Evolutionary conservation across 2,329 filamentous ascomycete species (phyloP), one percentile per base, ranked within the genome.

Genomic region (Paecilomyces niveus): DNA sequence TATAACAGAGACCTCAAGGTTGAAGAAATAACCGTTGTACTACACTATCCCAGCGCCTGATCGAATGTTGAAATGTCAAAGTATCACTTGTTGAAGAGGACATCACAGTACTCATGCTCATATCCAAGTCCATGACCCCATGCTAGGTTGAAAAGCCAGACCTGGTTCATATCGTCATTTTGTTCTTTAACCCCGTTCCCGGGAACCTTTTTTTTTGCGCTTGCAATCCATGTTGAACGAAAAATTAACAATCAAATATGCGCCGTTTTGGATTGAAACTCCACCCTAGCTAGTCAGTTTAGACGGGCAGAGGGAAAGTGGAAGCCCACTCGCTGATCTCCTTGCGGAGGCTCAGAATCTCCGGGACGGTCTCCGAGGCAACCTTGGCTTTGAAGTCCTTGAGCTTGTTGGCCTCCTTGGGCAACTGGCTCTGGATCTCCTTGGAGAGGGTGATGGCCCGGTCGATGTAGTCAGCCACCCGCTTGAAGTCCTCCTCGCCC

Each of bases 311-410:
- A 71, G 94, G 94, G 89, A 97, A 99, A 66, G 84, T 85, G 73
- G 83, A 84, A 73, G 90, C 90, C 93, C 93, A 99, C 54, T 80
- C 79, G 53, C 90, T 82, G 74, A 99, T 92, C 84, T 97, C 93
- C 81, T 91, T 89, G 81, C 87, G 89, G 74, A 96, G 83, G 67
- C 83, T 84, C 74, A 89, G 87, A 79, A 99, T 93, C 81, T 92
- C 89, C 61, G 85, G 78, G 54, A 96, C 83, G 71, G 88, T 84
- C 64, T 91, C 92, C 66, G 83, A 80, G 59, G 89, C 85, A 62
- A 96, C 90, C 85, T 91, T 93, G 74, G 86, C 87, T 84, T 93
- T 95, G 89, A 99, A 97, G 83, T 99, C 94, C 87, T 97, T 97
- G 77, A 96, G 90, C 87, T 95, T 97, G 87, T 97, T 99, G 71